Evolutionary conservation across 129 eudicot species (phyloP), one percentile per base, ranked within the genome.

Genomic region (Centella asiatica): DNA sequence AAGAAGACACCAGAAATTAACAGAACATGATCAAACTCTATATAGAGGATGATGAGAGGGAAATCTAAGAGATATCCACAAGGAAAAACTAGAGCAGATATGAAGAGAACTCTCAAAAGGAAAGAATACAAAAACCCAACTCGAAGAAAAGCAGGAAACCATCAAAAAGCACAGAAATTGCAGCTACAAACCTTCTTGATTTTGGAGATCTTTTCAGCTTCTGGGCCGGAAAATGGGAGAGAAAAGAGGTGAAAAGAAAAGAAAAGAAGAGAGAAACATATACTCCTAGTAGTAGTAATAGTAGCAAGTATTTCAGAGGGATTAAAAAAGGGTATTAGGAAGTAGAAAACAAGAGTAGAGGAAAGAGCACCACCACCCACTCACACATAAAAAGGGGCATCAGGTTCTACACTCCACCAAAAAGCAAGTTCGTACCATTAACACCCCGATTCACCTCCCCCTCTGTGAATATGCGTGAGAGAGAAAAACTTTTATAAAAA

Each of bases 351-450:
- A 69, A 68, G 59, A 68, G 58, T 19, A 24, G 67, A 52, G 72
- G 46, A 56, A 71, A 48, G 24, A 65, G 36, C 70, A 72, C 83
- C 83, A 76, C 85, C 85, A 78, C 85, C 79, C 88, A 79, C 88
- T 82, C 80, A 82, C 80, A 72, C 86, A 82, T 82, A 86, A 79
- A 76, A 74, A 67, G 77, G 64, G 52, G 84, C 81, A 82, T 69
- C 67, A 60, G 66, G 65, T 69, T 69, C 74, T 48, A 31, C 66
- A 28, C 74, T 58, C 51, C 50, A 47, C 67, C 67, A 59, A 59
- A 69, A 69, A 59, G 74, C 74, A 59, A 50, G 55, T 55, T 44
- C 24, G 34, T 66, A 39, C 62, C 36, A 25, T 67, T 66, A 37
- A 20, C 42, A 34, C 49, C 29, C 9, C 6, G 40, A 27, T 66